Percentiles rank a stretch among this genome's conserved stretches.
Conservation (phyloP, 176 grass and related monocot genomes). For the Lolium rigidum region DNA sequence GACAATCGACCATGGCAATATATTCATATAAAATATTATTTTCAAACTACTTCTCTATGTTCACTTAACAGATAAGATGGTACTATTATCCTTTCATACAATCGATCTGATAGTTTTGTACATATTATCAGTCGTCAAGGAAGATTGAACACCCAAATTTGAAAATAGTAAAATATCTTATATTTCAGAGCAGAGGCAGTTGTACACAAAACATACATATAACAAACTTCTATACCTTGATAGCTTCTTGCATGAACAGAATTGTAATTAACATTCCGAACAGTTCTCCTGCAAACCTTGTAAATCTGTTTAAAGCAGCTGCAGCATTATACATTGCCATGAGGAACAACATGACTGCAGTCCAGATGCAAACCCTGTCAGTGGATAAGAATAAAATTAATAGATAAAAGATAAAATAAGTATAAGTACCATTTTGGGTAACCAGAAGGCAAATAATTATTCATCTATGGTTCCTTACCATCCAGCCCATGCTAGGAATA, state of each 20-base stretch:
- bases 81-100: not conserved
- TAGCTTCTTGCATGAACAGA: constrained; percentile 79
- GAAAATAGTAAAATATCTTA: not conserved
- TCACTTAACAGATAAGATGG: not conserved
- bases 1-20: not conserved
- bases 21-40: not conserved
- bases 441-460: constrained; percentile 6
- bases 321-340: constrained; percentile 76
- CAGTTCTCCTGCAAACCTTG: constrained; percentile 86
- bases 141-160: not conserved
- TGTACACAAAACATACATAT: not conserved
- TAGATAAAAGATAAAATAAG: not conserved
- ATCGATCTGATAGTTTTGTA: not conserved
- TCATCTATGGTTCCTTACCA: constrained; percentile 57
- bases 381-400: constrained; percentile 5
- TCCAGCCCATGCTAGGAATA: constrained; percentile 84
- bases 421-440: constrained; percentile 24
- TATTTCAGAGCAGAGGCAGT: not conserved
- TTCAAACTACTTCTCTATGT: not conserved
- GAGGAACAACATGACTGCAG: constrained; percentile 68
- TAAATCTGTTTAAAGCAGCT: constrained; percentile 79
- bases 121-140: not conserved
- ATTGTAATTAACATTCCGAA: constrained; percentile 92
- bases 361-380: constrained; percentile 91
- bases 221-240: constrained; percentile 55